phyloP scores from a whole-genome alignment of 1,139 yeast genomes.

The Entelexis sorbosivorans region DNA sequence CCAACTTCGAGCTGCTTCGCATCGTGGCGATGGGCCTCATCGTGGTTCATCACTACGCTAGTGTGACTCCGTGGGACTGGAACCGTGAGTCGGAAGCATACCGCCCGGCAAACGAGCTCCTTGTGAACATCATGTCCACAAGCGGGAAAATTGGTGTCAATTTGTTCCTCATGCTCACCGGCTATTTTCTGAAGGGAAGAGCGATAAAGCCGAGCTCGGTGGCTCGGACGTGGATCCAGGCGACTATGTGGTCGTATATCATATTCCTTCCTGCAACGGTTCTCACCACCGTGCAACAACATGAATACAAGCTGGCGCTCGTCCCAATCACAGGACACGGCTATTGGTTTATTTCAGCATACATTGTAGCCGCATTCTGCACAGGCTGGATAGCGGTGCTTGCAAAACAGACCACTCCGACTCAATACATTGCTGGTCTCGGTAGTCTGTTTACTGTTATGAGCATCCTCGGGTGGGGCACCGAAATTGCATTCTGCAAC shows the following conservation, averaged over 20 bases:
- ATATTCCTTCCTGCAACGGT: background rate
- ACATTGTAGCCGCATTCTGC: constrained; percentile 8
- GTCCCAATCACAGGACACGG: constrained; percentile 10
- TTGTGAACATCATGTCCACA: constrained; percentile 11
- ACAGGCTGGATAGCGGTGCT: constrained; percentile 14
- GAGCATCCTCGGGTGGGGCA: constrained; percentile 8
- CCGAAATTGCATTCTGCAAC: constrained; percentile 10
- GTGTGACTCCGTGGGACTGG: constrained; percentile 6
- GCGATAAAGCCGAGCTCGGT: constrained; percentile 11
- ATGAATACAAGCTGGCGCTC: background rate
- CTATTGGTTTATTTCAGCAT: constrained; percentile 17
- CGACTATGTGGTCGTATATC: constrained; percentile 14
- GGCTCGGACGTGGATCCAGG: constrained; percentile 17
- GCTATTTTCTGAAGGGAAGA: constrained; percentile 15
- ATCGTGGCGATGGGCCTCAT: constrained; percentile 16
- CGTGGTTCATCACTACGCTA: constrained; percentile 13
- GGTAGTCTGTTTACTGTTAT: constrained; percentile 7
- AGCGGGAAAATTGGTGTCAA: constrained; percentile 17
- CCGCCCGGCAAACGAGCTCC: constrained; percentile 10
- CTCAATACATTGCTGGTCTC: constrained; percentile 9
- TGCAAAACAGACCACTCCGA: constrained; percentile 6
- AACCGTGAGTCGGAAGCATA: constrained; percentile 4
- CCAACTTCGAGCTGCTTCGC: constrained; percentile 18
- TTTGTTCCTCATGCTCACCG: constrained; percentile 15
- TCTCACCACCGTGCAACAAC: background rate